Base-by-base conservation (phyloP, 148 eudicot species). In the Simmondsia chinensis region DNA sequence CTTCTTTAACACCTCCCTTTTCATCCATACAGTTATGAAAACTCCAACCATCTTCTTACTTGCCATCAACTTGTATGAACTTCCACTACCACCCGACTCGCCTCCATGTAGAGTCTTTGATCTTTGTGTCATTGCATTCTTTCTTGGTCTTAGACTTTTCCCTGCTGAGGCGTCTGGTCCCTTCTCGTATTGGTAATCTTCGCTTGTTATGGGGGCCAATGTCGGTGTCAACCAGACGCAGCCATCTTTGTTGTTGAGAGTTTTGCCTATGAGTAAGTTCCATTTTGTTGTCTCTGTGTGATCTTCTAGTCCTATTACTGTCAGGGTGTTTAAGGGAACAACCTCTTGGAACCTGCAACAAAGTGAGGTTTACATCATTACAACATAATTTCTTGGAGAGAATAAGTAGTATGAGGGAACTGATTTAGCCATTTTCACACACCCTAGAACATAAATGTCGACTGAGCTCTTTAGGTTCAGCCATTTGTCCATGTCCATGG, bases 1-100 rank as follows among this genome's bases (percentile, higher is more conserved):
- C 43, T 44, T 63, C 38, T 35, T 35, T 9, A 78, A 45, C 54
- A 74, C 25, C 35, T 64, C 73, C 45, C 66, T 66, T 49, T 66
- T 78, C 65, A 78, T 70, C 84, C 84, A 78, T 3, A 78, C 75
- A 8, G 71, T 70, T 22, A 78, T 54, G 59, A 78, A 78, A 19
- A 78, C 80, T 9, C 84, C 84, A 35, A 78, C 84, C 84, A 78
- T 78, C 69, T 78, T 78, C 66, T 78, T 78, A 69, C 84, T 73
- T 3, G 74, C 84, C 59, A 78, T 66, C 47, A 74, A 34, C 50
- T 70, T 78, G 60, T 73, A 78, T 26, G 53, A 49, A 46, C 68
- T 61, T 41, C 31, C 6, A 34, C 25, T 15, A 3, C 40, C 48
- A 41, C 38, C 23, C 8, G 35, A 29, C 29, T 42, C 56, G 13